These are phyloP conservation scores for Aspergillus piperis DNA, from an alignment of 2,329 filamentous ascomycete genomes.

Conservation along the genomic window DNA sequence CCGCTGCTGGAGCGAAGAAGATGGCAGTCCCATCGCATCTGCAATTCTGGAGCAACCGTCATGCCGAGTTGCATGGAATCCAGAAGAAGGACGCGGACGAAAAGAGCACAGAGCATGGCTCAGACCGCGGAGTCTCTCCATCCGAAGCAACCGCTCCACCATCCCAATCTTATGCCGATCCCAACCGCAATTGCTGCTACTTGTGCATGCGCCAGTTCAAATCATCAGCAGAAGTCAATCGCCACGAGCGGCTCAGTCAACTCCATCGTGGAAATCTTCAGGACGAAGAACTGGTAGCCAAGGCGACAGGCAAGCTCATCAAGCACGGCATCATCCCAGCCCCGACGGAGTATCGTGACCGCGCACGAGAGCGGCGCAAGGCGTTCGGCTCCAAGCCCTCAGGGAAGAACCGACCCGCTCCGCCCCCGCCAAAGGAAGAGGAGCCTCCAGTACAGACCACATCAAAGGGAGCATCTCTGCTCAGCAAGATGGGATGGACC, in stretches of 20 bases:
- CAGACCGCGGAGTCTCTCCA: conserved; percentile 30
- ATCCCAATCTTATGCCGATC: conserved; percentile 62
- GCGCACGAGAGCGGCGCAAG: conserved; percentile 48
- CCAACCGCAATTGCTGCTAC: conserved; percentile 60
- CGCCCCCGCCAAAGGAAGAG: conserved; percentile 33
- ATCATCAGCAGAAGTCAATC: conserved; percentile 55
- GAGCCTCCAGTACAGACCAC: conserved; percentile 31
- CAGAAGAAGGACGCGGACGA: conserved; percentile 36
- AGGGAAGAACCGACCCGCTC: conserved; percentile 23
- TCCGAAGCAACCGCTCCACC: conserved; percentile 37
- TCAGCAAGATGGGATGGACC: conserved; percentile 55
- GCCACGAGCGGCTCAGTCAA: conserved; percentile 61
- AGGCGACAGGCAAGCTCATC: conserved; percentile 44
- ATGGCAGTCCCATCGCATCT: conserved; percentile 64
- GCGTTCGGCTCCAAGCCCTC: conserved; percentile 42
- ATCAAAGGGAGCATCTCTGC: conserved; percentile 53
- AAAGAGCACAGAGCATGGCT: conserved; percentile 16
- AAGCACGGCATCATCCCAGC: conserved; percentile 45
- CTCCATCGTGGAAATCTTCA: conserved; percentile 59
- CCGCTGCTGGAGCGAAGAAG: conserved; percentile 41
- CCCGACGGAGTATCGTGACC: conserved; percentile 48
- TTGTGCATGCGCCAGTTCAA: conserved; percentile 64
- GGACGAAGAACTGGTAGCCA: conserved; percentile 49
- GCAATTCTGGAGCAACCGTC: conserved; percentile 71
- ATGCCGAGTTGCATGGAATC: conserved; percentile 65